Base-by-base conservation (phyloP, 169 alveolate genomes). In the Eimeria praecox region DNA sequence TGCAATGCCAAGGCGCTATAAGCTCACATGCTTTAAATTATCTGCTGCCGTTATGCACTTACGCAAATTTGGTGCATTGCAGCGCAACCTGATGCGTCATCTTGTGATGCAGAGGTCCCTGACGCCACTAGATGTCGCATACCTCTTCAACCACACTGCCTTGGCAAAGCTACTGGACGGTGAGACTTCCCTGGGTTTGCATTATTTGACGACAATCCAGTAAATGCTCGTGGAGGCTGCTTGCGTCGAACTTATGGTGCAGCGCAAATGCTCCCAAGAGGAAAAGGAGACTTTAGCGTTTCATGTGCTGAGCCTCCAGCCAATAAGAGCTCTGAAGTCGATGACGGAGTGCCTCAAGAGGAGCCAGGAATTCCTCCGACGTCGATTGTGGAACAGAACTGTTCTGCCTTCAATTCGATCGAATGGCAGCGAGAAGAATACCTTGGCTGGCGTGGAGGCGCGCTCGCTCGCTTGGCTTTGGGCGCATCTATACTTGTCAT, bases 131-230 rank as follows among this genome's bases (percentile, higher is more conserved):
- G 94, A 87, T 87, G 82, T 87, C 85, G 94, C 94, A 10, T 87
- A 49, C 83, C 52, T 87, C 33, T 87, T 87, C 71, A 75, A 75
- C 54, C 94, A 87, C 66, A 42, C 44, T 33, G 85, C 83, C 22
- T n/a, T 87, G 94, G 94, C 94, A 64, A 87, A 87, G 94, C 35
- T 64, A 22, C 69, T 87, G 69, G 94, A 87, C 71, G 94, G 94
- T 87, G 69, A 59, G 94, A 42, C 52, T 1, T 38, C 69, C 44
- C 10, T 27, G 27, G 88, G 64, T 30, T 22, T 78, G 88, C 64
- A 14, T 3, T n/a, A 24, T 10, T 24, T 2, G 44, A 24, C 44
- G 54, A 27, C 42, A 24, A 49, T 24, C 59, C 66, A 46, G 18
- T n/a, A 52, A 85, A 3, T 85, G 77, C 5, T 56, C 75, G 22